A percentile compares a stretch with the other conserved stretches of the same genome.
These are phyloP conservation scores for Backusella morwellensis DNA, from an alignment of 192 early-diverging fungal genomes.

Conservation along the genomic window DNA sequence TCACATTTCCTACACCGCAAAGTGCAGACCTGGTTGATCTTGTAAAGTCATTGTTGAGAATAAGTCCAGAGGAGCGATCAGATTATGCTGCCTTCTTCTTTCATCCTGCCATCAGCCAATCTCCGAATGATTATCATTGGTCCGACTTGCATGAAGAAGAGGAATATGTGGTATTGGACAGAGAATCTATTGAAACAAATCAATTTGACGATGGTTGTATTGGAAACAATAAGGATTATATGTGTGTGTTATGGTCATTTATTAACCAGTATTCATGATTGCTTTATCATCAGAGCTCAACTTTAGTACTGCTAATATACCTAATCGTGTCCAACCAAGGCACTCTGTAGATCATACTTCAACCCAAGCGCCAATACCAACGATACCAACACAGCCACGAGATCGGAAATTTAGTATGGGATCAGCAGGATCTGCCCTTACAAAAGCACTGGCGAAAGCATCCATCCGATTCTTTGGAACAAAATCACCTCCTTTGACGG, in stretches of 20 bases:
- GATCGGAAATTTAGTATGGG: constrained; percentile 28
- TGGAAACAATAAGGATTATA: not conserved
- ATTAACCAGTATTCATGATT: constrained; percentile 18
- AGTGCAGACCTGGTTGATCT: constrained; percentile 46
- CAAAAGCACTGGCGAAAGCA: constrained; percentile 53
- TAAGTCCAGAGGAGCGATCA: constrained; percentile 86
- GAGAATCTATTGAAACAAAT: constrained; percentile 68
- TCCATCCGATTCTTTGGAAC: constrained; percentile 53
- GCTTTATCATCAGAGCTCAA: constrained; percentile 8
- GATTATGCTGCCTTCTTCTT: constrained; percentile 92
- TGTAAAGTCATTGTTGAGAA: constrained; percentile 77
- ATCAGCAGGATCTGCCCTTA: constrained; percentile 43
- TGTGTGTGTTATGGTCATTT: not conserved
- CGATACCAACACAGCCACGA: constrained; percentile 7
- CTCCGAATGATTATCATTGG: not conserved
- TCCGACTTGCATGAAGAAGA: constrained; percentile 35
- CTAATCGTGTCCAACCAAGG: not conserved
- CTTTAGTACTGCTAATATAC: not conserved
- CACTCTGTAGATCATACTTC: not conserved
- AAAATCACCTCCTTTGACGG: constrained; percentile 46
- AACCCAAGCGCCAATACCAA: not conserved
- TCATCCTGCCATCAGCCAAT: constrained; percentile 59
- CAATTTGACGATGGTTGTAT: constrained; percentile 65
- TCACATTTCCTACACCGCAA: constrained; percentile 81
- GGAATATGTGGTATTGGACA: constrained; percentile 77